Percentiles rank a stretch among this genome's conserved stretches.
Evolutionary conservation across 2,329 filamentous ascomycete genomes (phyloP).

Genomic region (Corniculantispora saksenae): DNA sequence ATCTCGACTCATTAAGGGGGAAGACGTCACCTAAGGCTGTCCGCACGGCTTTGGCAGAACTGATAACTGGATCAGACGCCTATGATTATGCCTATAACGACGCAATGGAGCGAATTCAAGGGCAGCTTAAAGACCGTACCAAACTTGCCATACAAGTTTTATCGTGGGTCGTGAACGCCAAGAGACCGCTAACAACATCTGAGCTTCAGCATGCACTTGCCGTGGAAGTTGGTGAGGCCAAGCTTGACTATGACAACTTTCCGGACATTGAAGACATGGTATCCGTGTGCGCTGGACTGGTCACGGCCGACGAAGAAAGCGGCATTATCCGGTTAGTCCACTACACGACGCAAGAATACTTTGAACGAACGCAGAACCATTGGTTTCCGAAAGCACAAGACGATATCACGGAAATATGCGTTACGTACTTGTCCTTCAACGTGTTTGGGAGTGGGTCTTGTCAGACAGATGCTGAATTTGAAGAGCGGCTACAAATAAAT

Average conservation of each 20-base stretch:
- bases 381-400: background rate
- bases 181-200: conserved; percentile 29
- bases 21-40: conserved; percentile 33
- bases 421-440: background rate
- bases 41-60: conserved; percentile 28
- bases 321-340: conserved; percentile 37
- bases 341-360: conserved; percentile 8
- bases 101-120: conserved; percentile 41
- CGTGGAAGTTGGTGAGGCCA: conserved; percentile 27
- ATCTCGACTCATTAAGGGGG: conserved; percentile 2
- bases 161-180: conserved; percentile 40
- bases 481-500: background rate
- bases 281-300: conserved; percentile 40
- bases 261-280: conserved; percentile 33
- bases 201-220: conserved; percentile 45
- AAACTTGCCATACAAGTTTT: conserved; percentile 35
- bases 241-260: conserved; percentile 37
- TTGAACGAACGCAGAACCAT: background rate
- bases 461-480: background rate
- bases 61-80: conserved; percentile 28
- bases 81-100: conserved; percentile 37
- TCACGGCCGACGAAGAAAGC: conserved; percentile 39
- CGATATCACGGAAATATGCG: background rate
- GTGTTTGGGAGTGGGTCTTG: background rate
- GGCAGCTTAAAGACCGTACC: conserved; percentile 35